These are phyloP conservation scores for Picea engelmannii DNA, from an alignment of 83 land plant species.

Conservation along the genomic window DNA sequence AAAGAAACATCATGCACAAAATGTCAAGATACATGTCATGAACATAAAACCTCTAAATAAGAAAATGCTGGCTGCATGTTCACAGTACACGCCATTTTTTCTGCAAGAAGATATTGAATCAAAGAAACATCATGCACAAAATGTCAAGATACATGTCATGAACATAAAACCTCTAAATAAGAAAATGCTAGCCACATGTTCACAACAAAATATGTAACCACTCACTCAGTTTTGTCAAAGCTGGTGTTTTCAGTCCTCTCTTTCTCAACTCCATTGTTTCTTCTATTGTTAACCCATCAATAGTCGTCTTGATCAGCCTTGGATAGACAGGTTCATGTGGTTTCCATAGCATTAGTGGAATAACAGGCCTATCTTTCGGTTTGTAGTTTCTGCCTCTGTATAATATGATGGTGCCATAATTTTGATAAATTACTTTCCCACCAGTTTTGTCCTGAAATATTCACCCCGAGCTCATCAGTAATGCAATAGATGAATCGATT, in stretches of 20 bases:
- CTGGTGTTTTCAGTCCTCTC: conserved; percentile 62
- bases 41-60: background rate
- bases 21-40: background rate
- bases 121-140: conserved; percentile 54
- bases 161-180: background rate
- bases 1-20: conserved; percentile 54
- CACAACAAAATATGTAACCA: background rate
- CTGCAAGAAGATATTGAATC: conserved; percentile 34
- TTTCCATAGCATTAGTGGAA: conserved; percentile 90
- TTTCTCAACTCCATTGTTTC: conserved; percentile 79
- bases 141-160: background rate
- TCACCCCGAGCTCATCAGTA: background rate
- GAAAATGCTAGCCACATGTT: background rate
- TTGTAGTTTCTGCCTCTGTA: conserved; percentile 84
- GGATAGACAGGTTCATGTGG: conserved; percentile 86
- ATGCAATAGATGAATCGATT: background rate
- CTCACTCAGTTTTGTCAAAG: conserved; percentile 69
- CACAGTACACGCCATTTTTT: conserved; percentile 71
- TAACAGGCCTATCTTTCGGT: conserved; percentile 64
- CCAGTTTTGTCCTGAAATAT: conserved; percentile 77
- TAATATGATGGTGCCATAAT: conserved; percentile 57
- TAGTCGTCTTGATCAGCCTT: conserved; percentile 63
- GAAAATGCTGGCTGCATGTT: background rate
- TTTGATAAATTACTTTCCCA: conserved; percentile 71
- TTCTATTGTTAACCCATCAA: conserved; percentile 71